Conservation (phyloP, 495 filamentous ascomycete genomes). For the Hypoxylon intermedium region DNA sequence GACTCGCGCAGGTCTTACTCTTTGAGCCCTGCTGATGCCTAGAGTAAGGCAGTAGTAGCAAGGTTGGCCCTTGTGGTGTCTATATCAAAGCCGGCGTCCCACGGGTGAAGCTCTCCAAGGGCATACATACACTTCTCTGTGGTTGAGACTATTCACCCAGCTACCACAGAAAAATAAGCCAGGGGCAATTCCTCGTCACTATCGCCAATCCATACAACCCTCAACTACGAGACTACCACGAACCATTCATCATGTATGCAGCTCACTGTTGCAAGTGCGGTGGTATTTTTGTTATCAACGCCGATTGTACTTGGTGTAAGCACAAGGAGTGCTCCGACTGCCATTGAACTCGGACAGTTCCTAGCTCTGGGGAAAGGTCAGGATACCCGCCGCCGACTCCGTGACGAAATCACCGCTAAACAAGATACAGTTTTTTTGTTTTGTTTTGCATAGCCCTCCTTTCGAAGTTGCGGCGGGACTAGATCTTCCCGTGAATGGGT, state of each 20-base stretch:
- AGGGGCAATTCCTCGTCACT: too few relatives aligned
- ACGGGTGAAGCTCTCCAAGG: background rate
- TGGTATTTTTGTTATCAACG: slow-evolving; percentile 58
- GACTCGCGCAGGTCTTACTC: slow-evolving; percentile 16
- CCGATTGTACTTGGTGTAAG: slow-evolving; percentile 50
- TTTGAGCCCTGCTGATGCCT: slow-evolving; percentile 24
- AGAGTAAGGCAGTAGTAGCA: too few relatives aligned
- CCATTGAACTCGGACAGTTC: slow-evolving; percentile 36
- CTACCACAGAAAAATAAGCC: slow-evolving; percentile 16
- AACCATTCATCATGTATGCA: slow-evolving; percentile 43
- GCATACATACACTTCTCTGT: background rate
- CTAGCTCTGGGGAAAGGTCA: slow-evolving; percentile 1
- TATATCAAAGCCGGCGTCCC: slow-evolving; percentile 33
- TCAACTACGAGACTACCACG: slow-evolving; percentile 13
- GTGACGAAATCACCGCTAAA: slow-evolving; percentile 12
- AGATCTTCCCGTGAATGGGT: slow-evolving; percentile 9
- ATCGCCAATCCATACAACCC: background rate
- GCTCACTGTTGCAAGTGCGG: slow-evolving; percentile 58
- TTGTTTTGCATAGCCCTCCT: too few relatives aligned
- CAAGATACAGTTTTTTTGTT: slow-evolving; percentile 1
- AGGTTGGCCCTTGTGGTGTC: too few relatives aligned
- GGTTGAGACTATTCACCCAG: background rate
- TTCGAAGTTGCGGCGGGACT: background rate
- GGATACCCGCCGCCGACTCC: background rate
- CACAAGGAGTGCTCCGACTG: slow-evolving; percentile 54